phyloP scores from a whole-genome alignment of 2,329 filamentous ascomycete species.

The Penicillium sp. region DNA sequence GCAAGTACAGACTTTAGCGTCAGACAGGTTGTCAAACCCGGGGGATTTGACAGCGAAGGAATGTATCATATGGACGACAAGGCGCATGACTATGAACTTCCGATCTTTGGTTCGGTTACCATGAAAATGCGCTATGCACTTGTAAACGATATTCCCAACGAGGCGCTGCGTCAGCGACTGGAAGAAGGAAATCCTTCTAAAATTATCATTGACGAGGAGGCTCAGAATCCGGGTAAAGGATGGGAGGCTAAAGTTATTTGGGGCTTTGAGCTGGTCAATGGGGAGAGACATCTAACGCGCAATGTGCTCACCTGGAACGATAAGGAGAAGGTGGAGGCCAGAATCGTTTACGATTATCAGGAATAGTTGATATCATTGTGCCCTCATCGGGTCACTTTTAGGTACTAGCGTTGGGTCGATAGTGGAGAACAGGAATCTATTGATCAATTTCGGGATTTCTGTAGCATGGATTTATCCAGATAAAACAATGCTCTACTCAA shows the following conservation, averaged over 20 bases:
- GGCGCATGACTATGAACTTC: conserved; percentile 6
- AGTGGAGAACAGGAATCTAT: no score
- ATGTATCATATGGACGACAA: conserved; percentile 12
- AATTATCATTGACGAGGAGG: conserved; percentile 13
- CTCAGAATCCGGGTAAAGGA: conserved; percentile 8
- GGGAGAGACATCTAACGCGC: conserved; percentile 12
- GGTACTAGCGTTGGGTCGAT: no score
- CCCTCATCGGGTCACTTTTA: background rate
- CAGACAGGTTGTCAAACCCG: conserved; percentile 14
- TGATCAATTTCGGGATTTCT: no score
- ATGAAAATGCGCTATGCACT: conserved; percentile 9
- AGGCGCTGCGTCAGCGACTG: conserved; percentile 4
- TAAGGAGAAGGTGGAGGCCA: background rate
- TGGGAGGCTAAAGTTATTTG: conserved; percentile 18
- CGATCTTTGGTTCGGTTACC: conserved; percentile 16
- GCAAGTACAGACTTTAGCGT: conserved; percentile 8
- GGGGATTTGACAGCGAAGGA: conserved; percentile 16
- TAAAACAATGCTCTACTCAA: no score
- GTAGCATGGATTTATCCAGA: no score
- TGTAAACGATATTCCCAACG: conserved; percentile 3
- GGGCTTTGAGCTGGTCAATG: conserved; percentile 16
- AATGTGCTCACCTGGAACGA: conserved; percentile 7
- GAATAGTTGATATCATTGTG: background rate
- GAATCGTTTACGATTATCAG: conserved; percentile 10
- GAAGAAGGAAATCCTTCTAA: background rate